Base-by-base conservation (phyloP, 306 rosid genomes). In the Lathyrus tuberosus region DNA sequence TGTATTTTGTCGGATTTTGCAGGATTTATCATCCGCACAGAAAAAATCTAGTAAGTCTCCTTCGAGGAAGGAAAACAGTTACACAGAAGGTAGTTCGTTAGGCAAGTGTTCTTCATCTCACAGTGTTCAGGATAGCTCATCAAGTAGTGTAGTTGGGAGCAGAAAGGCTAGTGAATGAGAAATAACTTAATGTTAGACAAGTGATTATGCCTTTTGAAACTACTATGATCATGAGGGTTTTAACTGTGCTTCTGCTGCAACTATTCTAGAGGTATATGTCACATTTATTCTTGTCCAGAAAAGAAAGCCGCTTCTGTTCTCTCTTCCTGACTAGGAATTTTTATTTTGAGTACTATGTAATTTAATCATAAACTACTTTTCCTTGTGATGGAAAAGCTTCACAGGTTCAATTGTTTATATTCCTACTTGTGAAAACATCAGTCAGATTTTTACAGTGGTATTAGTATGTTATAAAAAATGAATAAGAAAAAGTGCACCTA, bases 91-190 rank as follows among this genome's bases (percentile, higher is more conserved):
- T 71, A 84, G 82, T 80, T 92, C 89, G 26, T 84, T 89, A 68
- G 87, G 88, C 59, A 78, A 89, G 86, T 84, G 88, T 60, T 86
- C 88, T 66, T 89, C 90, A 1, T 79, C 95, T 52, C 78, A 77
- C 54, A 87, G 92, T 13, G 56, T 83, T 69, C 92, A 88, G 71
- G 92, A 82, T 75, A 89, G 96, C 83, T 87, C 95, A 43, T 87
- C 88, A 52, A 83, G 82, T 72, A 85, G 88, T 42, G 78, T 76
- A 53, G 81, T 48, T 30, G 84, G 81, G 35, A 84, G 87, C 77
- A 71, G 78, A 77, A 83, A 76, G 72, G 62, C 73, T 43, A 70
- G 60, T 57, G 87, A 79, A 67, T 81, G 86, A 89, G 20, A 74
- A 76, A 22, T 31, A 37, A 33, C 16, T 22, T 60, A 51, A 46